Conservation (phyloP, 306 rosid species). For the Macrotyloma uniflorum region DNA sequence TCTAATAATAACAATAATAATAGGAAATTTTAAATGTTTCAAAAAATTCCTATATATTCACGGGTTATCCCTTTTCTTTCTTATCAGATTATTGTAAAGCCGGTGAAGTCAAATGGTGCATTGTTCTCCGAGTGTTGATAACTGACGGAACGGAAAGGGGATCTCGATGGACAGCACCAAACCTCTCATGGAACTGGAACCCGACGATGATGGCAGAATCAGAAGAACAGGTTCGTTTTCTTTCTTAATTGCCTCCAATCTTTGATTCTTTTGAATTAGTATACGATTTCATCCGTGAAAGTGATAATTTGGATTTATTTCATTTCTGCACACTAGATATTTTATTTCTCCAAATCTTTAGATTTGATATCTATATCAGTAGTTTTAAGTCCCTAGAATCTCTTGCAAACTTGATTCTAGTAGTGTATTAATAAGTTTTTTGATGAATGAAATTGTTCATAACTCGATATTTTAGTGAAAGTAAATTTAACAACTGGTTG, state of each 20-base stretch:
- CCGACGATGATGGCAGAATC: slow-evolving; percentile 40
- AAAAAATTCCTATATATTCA: too few species aligned
- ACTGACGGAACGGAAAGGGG: not conserved
- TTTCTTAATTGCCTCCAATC: not conserved
- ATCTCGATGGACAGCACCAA: slow-evolving; percentile 15
- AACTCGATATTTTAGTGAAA: not conserved
- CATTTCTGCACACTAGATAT: not conserved
- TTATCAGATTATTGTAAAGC: too few species aligned
- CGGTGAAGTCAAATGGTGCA: not conserved
- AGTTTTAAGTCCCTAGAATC: not conserved
- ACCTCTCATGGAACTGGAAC: slow-evolving; percentile 3
- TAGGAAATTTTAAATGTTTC: too few species aligned
- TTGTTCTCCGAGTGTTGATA: not conserved
- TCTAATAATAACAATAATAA: too few species aligned
- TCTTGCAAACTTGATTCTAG: not conserved
- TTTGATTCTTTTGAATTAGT: not conserved
- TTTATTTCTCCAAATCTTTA: too few species aligned
- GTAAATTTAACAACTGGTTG: not conserved
- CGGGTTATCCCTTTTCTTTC: too few species aligned
- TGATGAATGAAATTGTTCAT: not conserved
- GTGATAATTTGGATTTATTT: not conserved
- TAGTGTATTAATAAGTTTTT: not conserved
- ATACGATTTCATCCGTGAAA: not conserved
- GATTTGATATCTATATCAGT: not conserved
- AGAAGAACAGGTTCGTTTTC: slow-evolving; percentile 34